Evolutionary conservation across 2,329 filamentous ascomycete genomes (phyloP).

Genomic region (Penicillium sumatraense): DNA sequence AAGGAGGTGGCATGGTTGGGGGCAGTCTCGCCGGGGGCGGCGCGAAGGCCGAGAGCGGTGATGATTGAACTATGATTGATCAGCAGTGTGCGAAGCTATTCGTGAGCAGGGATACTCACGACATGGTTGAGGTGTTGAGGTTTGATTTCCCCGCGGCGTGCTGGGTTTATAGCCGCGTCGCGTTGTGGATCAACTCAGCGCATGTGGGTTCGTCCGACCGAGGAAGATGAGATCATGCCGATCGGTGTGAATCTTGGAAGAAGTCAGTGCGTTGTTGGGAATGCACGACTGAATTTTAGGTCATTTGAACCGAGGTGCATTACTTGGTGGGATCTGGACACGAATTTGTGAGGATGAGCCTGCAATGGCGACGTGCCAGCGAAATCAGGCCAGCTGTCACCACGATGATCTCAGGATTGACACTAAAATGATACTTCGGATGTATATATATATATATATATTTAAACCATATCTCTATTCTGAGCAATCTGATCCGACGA

Average conservation of each 20-base stretch:
- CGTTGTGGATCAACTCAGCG: constrained; percentile 5
- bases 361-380: too few relatives aligned
- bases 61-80: constrained; percentile 22
- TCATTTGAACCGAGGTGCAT: not conserved
- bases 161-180: constrained; percentile 5
- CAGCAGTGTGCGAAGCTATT: not conserved
- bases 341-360: not conserved
- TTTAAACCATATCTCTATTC: not conserved
- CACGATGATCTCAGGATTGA: too few relatives aligned
- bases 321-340: not conserved
- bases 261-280: not conserved
- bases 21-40: constrained; percentile 15
- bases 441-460: too few relatives aligned
- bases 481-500: not conserved
- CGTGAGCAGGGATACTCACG: not conserved
- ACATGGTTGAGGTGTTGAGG: constrained; percentile 8
- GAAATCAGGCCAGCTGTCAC: too few relatives aligned
- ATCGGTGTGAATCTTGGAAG: not conserved
- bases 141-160: not conserved
- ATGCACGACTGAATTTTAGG: not conserved
- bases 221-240: constrained; percentile 15
- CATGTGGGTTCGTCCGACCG: constrained; percentile 11
- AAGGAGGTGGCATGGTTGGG: constrained; percentile 37
- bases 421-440: too few relatives aligned
- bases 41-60: constrained; percentile 28